These are phyloP conservation scores for Sphagnum fallax DNA, from an alignment of 228 moss, liverwort and hornwort genomes.

Conservation along the genomic window DNA sequence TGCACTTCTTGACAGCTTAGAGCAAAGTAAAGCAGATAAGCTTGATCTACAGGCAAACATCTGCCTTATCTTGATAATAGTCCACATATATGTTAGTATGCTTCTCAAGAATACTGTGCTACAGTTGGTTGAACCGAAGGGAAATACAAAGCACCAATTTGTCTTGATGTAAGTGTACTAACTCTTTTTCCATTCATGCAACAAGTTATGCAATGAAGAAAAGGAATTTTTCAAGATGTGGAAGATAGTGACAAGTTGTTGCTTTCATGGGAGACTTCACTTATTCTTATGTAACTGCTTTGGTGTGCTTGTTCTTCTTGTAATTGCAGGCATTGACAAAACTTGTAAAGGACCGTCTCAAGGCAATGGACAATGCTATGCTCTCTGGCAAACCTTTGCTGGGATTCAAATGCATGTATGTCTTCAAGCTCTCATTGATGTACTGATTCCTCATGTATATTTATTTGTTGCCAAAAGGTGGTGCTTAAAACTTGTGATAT, in stretches of 20 bases:
- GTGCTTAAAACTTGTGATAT: neutral
- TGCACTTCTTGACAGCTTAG: constrained; percentile 61
- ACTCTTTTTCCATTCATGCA: too few species aligned
- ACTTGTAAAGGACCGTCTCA: constrained; percentile 61
- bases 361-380: constrained; percentile 85
- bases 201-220: too few species aligned
- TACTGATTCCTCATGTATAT: neutral
- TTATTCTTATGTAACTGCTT: too few species aligned
- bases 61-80: neutral
- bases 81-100: too few species aligned
- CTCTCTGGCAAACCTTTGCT: constrained; percentile 77
- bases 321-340: constrained; percentile 57
- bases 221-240: too few species aligned
- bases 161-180: too few species aligned
- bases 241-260: too few species aligned
- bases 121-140: too few species aligned
- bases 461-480: neutral
- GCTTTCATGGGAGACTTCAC: too few species aligned
- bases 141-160: too few species aligned
- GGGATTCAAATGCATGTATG: constrained; percentile 93
- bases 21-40: constrained; percentile 70
- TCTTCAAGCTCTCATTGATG: neutral
- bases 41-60: constrained; percentile 58
- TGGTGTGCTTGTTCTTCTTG: too few species aligned
- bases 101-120: too few species aligned